Evolutionary conservation across 2,329 filamentous ascomycete genomes (phyloP), one percentile per base, ranked within the genome.

Genomic region (Paramyrothecium sp.): DNA sequence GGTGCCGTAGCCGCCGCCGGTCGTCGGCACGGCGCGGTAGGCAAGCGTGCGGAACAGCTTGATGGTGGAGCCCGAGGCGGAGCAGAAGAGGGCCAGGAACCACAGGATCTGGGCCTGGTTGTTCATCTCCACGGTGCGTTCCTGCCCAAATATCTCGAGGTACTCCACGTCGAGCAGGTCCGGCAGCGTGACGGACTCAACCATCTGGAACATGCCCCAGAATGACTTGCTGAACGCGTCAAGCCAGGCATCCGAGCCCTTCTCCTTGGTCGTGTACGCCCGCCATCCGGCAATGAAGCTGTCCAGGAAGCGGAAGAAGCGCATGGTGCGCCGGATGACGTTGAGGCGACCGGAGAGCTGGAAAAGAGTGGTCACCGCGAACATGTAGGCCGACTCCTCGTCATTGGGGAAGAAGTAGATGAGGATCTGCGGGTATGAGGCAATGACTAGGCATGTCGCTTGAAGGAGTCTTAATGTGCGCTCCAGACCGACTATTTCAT

Each of bases 101-200:
- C 89, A 92, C 71, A 89, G 87, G 54, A 85, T 81, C 72, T 89
- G 85, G 0, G 83, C 84, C 71, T 91, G 86, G 21, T 81, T 59
- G 50, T 84, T 77, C 3, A 89, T 64, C 23, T 60, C 63, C n/a
- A 64, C 63, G 17, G 80, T 79, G 69, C 75, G 67, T 41, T 77
- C 79, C 1, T 80, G 64, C 1, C 79, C 81, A 74, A 88, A 86
- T 13, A 84, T 69, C 51, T 81, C 74, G 60, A 85, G 61, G 54
- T 74, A 75, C 47, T 72, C 63, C 19, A 81, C 68, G 19, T 66
- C 67, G 53, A 79, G 62, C 23, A 78, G 71, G 74, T 89, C 79
- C 59, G 86, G 76, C 51, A 90, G 79, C 0, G 86, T 89, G 46
- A 80, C 68, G 59, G 84, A 82, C 73, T 92, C 89, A 58, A 90